A percentile compares a stretch with the other conserved stretches of the same genome.
Evolutionary conservation across 208 protist genomes (phyloP).

Genomic region (Trypanosoma rangeli): DNA sequence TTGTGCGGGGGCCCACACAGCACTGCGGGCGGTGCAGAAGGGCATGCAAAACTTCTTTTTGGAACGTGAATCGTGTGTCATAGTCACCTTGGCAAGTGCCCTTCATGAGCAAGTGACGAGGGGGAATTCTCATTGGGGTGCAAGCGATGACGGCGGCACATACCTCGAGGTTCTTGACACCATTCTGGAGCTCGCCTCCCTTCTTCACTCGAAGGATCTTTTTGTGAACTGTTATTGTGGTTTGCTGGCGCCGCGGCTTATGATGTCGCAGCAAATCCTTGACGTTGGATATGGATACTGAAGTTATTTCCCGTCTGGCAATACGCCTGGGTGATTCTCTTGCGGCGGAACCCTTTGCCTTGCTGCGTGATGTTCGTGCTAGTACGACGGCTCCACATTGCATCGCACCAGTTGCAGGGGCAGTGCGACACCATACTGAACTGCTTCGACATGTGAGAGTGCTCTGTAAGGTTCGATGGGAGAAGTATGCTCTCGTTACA

Average conservation of each 20-base stretch:
- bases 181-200: constrained; percentile 65
- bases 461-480: constrained; percentile 66
- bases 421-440: neutral
- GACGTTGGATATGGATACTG: constrained; percentile 49
- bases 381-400: constrained; percentile 25
- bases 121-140: neutral
- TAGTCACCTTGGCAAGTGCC: constrained; percentile 56
- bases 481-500: constrained; percentile 45
- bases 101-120: constrained; percentile 38
- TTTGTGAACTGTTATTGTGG: constrained; percentile 60
- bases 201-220: constrained; percentile 58
- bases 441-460: constrained; percentile 50
- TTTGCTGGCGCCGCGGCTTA: constrained; percentile 48
- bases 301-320: constrained; percentile 47
- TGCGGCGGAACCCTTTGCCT: constrained; percentile 41
- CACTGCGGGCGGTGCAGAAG: constrained; percentile 39
- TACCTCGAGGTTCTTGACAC: constrained; percentile 51
- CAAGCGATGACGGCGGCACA: constrained; percentile 7
- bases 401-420: neutral
- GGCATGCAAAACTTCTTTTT: constrained; percentile 64
- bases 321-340: constrained; percentile 48
- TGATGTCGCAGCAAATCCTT: constrained; percentile 29
- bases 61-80: constrained; percentile 35
- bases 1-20: constrained; percentile 16
- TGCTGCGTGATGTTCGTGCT: constrained; percentile 54